Base-by-base conservation (phyloP, 345 rosid genomes). In the Alliaria petiolata region DNA sequence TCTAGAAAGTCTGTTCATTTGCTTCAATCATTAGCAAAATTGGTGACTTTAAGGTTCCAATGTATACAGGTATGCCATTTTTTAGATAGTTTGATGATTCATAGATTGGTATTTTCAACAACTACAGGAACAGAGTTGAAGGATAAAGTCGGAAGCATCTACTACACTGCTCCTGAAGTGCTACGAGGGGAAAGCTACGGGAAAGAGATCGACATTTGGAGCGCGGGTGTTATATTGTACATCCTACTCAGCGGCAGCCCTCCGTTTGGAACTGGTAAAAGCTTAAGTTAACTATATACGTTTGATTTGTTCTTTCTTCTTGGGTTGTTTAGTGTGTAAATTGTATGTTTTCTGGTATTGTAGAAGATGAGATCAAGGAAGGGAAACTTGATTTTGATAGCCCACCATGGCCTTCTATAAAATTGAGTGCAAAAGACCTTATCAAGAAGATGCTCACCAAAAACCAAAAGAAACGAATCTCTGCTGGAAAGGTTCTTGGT, bases 161-260 rank as follows among this genome's bases (percentile, higher is more conserved):
- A 87, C 76, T 92, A 89, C 74, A 80, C 87, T 75, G 96, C 97
- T 68, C 96, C 97, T 49, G 96, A 87, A 77, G 92, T 89, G 6
- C 62, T 91, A 53, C 7, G 2, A 5, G 76, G 50, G n/a, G 84
- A 93, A 52, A 81, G 83, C 34, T 89, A 89, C 28, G 96, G 97
- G 59, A 87, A 85, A 76, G 97, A 91, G 61, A 85, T 87, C 7
- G 96, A 89, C 46, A 49, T 87, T 33, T 91, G 97, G 97, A 87
- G 96, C 75, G 97, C 90, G 14, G 96, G 93, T 16, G 85, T 89
- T 67, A 86, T 91, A 12, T 75, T 86, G 31, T 91, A 91, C 65
- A 81, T 89, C 78, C 83, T 91, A 52, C 89, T 91, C 14, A 81
- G 96, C 38, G 93, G 90, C 0, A 83, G 67, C 16, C 86, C 90